A percentile compares a stretch with the other conserved stretches of the same genome.
Conservation (phyloP, 371 early-diverging fungal species). For the Lichtheimia ramosa region DNA sequence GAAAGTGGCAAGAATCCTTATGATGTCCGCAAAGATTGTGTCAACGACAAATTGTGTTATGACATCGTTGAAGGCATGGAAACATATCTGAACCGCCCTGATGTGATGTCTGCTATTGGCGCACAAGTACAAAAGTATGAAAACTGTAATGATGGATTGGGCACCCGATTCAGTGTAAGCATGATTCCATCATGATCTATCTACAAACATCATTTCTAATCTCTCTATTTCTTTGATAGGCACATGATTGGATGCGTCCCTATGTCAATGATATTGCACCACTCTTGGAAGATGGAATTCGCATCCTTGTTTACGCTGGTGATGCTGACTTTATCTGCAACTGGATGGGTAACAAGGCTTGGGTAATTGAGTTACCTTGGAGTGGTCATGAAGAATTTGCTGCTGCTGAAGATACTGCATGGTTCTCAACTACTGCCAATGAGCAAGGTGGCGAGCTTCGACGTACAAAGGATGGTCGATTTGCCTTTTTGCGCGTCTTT, state of each 20-base stretch:
- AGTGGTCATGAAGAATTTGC: slow-evolving; percentile 67
- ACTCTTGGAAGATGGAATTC: slow-evolving; percentile 77
- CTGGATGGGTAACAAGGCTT: slow-evolving; percentile 95
- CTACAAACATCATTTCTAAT: slow-evolving; percentile 44
- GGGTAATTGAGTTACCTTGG: slow-evolving; percentile 85
- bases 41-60: slow-evolving; percentile 72
- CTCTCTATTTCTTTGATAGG: slow-evolving; percentile 33
- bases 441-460: slow-evolving; percentile 78
- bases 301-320: slow-evolving; percentile 89
- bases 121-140: slow-evolving; percentile 55
- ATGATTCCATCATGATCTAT: slow-evolving; percentile 15
- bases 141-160: slow-evolving; percentile 82
- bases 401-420: slow-evolving; percentile 59
- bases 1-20: slow-evolving; percentile 76
- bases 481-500: slow-evolving; percentile 87
- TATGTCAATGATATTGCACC: slow-evolving; percentile 74
- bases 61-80: slow-evolving; percentile 78
- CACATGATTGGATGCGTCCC: slow-evolving; percentile 91
- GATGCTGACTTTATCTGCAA: slow-evolving; percentile 86
- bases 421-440: slow-evolving; percentile 31
- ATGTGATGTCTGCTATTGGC: slow-evolving; percentile 73
- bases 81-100: slow-evolving; percentile 72
- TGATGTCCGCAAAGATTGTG: slow-evolving; percentile 77
- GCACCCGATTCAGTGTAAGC: slow-evolving; percentile 52
- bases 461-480: slow-evolving; percentile 52